Evolutionary conservation across 352 stramenopile species (phyloP).

Genomic region (Phytopythium mirpurense): DNA sequence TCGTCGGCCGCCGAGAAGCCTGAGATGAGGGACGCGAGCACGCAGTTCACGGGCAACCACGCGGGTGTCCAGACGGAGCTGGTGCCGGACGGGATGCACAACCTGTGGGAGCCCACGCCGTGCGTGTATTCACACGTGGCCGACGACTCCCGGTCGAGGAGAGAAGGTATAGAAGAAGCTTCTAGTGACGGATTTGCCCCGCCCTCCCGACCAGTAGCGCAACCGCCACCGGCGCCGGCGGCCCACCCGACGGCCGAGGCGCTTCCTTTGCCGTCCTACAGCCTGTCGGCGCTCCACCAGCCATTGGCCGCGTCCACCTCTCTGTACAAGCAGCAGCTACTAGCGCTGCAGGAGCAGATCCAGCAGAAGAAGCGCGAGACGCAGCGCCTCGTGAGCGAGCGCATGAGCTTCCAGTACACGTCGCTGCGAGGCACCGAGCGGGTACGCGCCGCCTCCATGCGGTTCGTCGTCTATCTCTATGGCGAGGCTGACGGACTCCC

Average conservation of each 20-base stretch:
- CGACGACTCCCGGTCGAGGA: too few species aligned
- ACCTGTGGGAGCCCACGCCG: conserved; percentile 7
- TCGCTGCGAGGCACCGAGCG: conserved; percentile 47
- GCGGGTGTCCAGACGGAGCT: conserved; percentile 62
- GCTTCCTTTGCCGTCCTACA: conserved; percentile 19
- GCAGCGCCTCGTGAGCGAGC: conserved; percentile 49
- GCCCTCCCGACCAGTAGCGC: too few species aligned
- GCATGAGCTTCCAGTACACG: conserved; percentile 54
- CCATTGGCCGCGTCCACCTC: conserved; percentile 32
- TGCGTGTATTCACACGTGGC: too few species aligned
- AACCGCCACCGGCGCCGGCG: not conserved
- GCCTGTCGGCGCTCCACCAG: conserved; percentile 26
- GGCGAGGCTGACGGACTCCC: conserved; percentile 5
- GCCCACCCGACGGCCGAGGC: conserved; percentile 7
- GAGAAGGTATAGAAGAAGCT: too few species aligned
- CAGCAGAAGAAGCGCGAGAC: conserved; percentile 60
- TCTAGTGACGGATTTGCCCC: too few species aligned
- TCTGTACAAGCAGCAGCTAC: conserved; percentile 66
- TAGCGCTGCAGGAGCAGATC: conserved; percentile 58
- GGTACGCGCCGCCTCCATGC: conserved; percentile 16
- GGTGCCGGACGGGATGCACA: conserved; percentile 51
- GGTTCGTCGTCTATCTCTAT: not conserved
- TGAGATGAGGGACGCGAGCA: conserved; percentile 62
- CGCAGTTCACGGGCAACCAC: conserved; percentile 74
- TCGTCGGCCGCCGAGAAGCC: conserved; percentile 6